Evolutionary conservation across 257 asterid genomes (phyloP).

Genomic region (Fraxinus quadrangulata): DNA sequence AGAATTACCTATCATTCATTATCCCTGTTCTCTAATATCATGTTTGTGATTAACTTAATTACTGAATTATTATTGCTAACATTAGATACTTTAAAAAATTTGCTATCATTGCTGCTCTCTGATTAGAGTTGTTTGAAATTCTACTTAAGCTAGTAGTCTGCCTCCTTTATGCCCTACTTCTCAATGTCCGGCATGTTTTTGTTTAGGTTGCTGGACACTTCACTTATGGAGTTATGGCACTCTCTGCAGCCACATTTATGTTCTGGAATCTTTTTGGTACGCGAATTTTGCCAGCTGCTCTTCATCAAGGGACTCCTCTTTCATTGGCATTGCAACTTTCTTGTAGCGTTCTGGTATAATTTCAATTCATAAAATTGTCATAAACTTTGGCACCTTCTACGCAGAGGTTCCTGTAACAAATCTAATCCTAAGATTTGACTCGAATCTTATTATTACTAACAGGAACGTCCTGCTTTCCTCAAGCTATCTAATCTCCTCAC

Average conservation of each 20-base stretch:
- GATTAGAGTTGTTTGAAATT: constrained; percentile 1
- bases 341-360: constrained; percentile 91
- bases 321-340: constrained; percentile 98
- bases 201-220: constrained; percentile 92
- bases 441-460: neutral
- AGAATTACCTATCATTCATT: constrained; percentile 2
- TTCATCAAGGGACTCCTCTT: constrained; percentile 85
- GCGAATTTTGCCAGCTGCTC: constrained; percentile 74
- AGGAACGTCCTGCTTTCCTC: neutral
- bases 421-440: constrained; percentile 20
- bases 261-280: constrained; percentile 93
- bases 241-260: constrained; percentile 94
- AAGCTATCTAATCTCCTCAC: constrained; percentile 11
- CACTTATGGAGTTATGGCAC: constrained; percentile 95
- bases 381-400: constrained; percentile 13
- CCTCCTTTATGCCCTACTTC: constrained; percentile 9
- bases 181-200: constrained; percentile 15
- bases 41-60: neutral
- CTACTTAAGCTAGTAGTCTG: constrained; percentile 10
- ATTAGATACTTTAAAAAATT: neutral
- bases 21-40: neutral
- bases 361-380: constrained; percentile 23
- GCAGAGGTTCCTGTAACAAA: constrained; percentile 22
- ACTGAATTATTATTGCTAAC: neutral
- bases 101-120: neutral